phyloP scores from a whole-genome alignment of 179 eudicot genomes.

The Drosera spatulata region DNA sequence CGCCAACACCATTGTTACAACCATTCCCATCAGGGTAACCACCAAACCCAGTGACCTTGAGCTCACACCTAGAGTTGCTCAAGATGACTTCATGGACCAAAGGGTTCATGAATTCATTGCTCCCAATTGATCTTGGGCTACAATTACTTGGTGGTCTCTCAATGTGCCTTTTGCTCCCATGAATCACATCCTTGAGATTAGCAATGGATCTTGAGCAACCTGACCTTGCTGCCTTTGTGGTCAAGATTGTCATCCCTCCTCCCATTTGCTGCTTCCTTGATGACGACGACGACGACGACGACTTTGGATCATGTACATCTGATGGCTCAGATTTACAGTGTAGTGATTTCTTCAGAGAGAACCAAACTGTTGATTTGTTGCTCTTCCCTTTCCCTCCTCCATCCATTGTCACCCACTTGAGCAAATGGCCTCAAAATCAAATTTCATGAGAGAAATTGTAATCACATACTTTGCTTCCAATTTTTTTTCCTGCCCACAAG shows the following conservation, averaged over 20 bases:
- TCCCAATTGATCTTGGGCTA: conserved; percentile 94
- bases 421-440: neutral
- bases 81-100: conserved; percentile 87
- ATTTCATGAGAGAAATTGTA: neutral
- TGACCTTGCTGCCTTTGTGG: conserved; percentile 58
- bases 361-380: conserved; percentile 66
- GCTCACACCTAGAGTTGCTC: conserved; percentile 76
- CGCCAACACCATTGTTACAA: neutral
- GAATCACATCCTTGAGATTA: conserved; percentile 82
- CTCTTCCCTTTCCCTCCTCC: conserved; percentile 16
- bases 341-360: conserved; percentile 68
- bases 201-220: conserved; percentile 97
- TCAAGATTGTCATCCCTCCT: conserved; percentile 47
- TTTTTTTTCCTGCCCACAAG: too few relatives aligned
- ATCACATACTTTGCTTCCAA: too few relatives aligned
- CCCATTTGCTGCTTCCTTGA: conserved; percentile 8
- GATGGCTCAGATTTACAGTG: conserved; percentile 89
- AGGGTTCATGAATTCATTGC: conserved; percentile 88
- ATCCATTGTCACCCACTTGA: neutral
- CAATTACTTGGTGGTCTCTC: conserved; percentile 63
- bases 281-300: conserved; percentile 27
- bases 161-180: conserved; percentile 86
- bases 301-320: conserved; percentile 74
- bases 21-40: conserved; percentile 28
- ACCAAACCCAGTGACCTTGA: conserved; percentile 60